Conservation (phyloP, 208 protist genomes). For the Porcisia deanei region DNA sequence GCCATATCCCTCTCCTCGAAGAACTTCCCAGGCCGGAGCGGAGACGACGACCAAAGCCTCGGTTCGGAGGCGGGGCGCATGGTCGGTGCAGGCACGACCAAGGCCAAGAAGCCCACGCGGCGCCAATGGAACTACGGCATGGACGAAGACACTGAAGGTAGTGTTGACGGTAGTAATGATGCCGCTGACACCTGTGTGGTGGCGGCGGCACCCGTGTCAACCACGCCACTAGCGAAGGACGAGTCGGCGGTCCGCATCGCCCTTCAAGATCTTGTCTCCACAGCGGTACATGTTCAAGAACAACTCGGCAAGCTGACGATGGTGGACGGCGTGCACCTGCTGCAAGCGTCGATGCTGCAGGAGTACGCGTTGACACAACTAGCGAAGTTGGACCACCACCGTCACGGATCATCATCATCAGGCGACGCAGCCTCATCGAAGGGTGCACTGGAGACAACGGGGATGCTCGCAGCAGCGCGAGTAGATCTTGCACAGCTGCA, state of each 20-base stretch:
- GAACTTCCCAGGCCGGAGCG: background rate
- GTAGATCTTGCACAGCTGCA: slow-evolving; percentile 12
- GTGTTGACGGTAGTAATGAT: background rate
- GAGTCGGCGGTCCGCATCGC: background rate
- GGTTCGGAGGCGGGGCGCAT: background rate
- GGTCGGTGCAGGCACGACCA: background rate
- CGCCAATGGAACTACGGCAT: slow-evolving; percentile 54
- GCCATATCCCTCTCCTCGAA: background rate
- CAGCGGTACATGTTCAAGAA: slow-evolving; percentile 9
- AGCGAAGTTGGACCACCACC: background rate
- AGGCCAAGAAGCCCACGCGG: background rate
- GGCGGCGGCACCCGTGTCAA: background rate
- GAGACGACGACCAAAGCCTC: background rate
- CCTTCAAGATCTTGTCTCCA: slow-evolving; percentile 17
- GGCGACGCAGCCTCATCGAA: background rate
- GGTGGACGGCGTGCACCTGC: slow-evolving; percentile 39
- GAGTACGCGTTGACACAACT: slow-evolving; percentile 25
- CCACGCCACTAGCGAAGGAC: background rate
- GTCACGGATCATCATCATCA: background rate
- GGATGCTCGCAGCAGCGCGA: background rate
- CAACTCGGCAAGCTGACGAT: slow-evolving; percentile 27
- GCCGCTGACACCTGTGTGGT: background rate
- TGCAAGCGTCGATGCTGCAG: slow-evolving; percentile 30
- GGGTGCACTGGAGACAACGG: background rate
- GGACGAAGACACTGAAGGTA: slow-evolving; percentile 46